Evolutionary conservation across 805 yeast genomes (phyloP), one percentile per base, ranked within the genome.

Genomic region (Saccharomycopsis microspora): DNA sequence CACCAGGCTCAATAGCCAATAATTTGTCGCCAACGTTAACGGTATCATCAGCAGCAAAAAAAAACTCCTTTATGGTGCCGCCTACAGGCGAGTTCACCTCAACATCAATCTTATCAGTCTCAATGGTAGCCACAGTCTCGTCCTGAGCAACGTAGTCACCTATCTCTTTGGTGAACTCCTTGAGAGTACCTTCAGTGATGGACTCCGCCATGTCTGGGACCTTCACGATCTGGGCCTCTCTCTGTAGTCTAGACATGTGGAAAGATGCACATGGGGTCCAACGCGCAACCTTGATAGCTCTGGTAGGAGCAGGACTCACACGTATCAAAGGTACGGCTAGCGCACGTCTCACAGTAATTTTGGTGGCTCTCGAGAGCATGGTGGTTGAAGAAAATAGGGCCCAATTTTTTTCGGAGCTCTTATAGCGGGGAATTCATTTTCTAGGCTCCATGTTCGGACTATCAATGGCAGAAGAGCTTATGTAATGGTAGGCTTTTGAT

Each of bases 191-290:
- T 67, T 93, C 98, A 39, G 96, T 86, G 62, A 93, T 82, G 44
- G 97, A 89, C 70, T 93, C 98, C 41, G 98, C 97, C 97, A 93
- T 88, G 55, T 86, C 94, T 43, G 98, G 98, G 28, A 93, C 97
- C 66, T 88, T 85, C 46, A 90, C 95, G 43, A 62, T 65, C 53
- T 70, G 71, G 38, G 72, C 64, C 51, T 66, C 63, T 54, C 54
- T 61, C 55, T 71, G 65, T 27, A 53, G 50, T n/a, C 47, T 50
- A 31, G 44, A 42, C 35, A 55, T 47, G 42, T 54, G 56, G 43
- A 45, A 45, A 19, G 19, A 19, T 19, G 19, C 19, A 2, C 19
- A 19, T 19, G 19, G 19, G 19, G 19, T 19, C 19, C 19, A 19
- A 19, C 19, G 19, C 19, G 19, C 19, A 19, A 19, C 19, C 19